Evolutionary conservation across 2,329 filamentous ascomycete genomes (phyloP).

Genomic region (Penicillium hesseltinei): DNA sequence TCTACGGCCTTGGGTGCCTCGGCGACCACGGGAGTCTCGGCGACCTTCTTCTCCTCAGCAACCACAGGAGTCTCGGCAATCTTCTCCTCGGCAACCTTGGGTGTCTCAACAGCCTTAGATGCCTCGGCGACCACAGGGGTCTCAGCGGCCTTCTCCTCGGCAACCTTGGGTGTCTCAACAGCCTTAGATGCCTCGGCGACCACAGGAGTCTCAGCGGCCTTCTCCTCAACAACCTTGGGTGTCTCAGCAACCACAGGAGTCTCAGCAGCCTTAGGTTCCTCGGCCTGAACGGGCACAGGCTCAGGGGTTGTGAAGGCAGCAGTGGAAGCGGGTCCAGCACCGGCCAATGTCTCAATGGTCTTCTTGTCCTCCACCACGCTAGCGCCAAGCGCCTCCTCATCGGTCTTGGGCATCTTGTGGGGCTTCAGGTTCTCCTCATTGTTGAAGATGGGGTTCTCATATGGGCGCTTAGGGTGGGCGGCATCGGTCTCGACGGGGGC

Average conservation of each 20-base stretch:
- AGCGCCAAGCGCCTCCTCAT: constrained; percentile 26
- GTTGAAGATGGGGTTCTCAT: constrained; percentile 34
- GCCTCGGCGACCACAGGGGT: neutral
- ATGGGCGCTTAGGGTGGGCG: constrained; percentile 36
- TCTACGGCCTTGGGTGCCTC: neutral
- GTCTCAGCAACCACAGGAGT: neutral
- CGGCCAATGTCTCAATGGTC: constrained; percentile 18
- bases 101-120: neutral
- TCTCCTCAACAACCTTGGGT: too few relatives aligned
- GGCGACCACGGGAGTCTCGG: neutral
- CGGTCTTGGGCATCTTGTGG: constrained; percentile 37
- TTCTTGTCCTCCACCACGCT: constrained; percentile 17
- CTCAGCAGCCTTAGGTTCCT: constrained; percentile 6
- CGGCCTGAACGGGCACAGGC: constrained; percentile 13
- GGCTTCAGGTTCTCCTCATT: constrained; percentile 32
- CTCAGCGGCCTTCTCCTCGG: neutral
- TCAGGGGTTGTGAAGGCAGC: constrained; percentile 21
- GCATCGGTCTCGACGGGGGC: constrained; percentile 19
- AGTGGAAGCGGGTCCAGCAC: constrained; percentile 23
- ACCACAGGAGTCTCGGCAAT: neutral
- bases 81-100: constrained; percentile 1
- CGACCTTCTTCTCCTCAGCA: constrained; percentile 5
- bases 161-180: neutral
- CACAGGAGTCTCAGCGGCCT: neutral
- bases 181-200: constrained; percentile 4